Evolutionary conservation across 176 grass and related monocot species (phyloP).

Genomic region (Musa itinerans): DNA sequence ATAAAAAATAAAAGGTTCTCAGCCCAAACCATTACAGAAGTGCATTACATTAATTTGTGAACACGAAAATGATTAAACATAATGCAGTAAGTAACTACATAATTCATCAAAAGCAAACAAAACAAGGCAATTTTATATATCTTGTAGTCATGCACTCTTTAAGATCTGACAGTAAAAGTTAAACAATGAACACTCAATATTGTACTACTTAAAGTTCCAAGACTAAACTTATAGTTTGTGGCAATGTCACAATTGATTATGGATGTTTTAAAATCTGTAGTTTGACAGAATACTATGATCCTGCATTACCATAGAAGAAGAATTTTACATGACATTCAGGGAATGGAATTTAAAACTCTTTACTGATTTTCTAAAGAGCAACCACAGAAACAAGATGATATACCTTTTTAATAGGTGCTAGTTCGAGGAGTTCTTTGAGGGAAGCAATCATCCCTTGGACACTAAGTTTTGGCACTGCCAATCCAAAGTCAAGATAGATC

Average conservation of each 20-base stretch:
- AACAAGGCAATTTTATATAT: not conserved
- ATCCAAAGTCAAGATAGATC: constrained; percentile 99
- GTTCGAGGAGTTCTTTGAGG: constrained; percentile 74
- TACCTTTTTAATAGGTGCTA: constrained; percentile 91
- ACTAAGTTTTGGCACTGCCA: constrained; percentile 91
- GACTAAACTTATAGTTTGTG: constrained; percentile 6
- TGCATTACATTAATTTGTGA: not conserved
- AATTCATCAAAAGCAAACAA: not conserved
- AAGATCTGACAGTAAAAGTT: no score
- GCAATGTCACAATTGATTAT: not conserved
- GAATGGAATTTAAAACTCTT: not conserved
- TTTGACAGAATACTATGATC: no score
- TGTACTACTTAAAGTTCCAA: not conserved
- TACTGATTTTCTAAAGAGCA: not conserved
- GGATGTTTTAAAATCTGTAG: no score
- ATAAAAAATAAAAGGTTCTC: not conserved
- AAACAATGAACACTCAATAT: no score
- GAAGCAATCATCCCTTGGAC: constrained; percentile 90
- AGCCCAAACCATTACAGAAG: not conserved
- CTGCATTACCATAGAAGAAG: not conserved
- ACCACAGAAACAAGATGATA: constrained; percentile 2
- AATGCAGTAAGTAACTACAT: not conserved
- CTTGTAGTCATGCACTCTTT: not conserved
- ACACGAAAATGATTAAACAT: not conserved
- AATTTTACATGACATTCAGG: not conserved